Percentiles rank a stretch among this genome's conserved stretches.
Evolutionary conservation across 192 early-diverging fungal genomes (phyloP).

Genomic region (Podochytrium sp.): DNA sequence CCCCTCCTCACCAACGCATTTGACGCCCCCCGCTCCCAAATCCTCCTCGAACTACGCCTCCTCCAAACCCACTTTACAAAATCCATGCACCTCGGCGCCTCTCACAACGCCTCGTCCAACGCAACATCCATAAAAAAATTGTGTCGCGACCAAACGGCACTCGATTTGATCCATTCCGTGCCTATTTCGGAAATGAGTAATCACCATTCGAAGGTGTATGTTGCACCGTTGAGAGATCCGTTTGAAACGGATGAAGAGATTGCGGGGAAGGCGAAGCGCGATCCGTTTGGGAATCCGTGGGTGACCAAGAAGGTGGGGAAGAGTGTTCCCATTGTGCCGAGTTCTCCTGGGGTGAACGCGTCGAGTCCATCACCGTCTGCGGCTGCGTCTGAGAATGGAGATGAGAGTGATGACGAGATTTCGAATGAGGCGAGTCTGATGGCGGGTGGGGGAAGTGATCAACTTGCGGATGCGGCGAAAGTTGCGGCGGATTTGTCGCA

Average conservation of each 20-base stretch:
- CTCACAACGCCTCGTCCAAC: no score
- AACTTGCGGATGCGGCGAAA: conserved; percentile 1
- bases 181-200: conserved; percentile 77
- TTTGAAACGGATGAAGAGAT: conserved; percentile 67
- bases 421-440: conserved; percentile 6
- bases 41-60: conserved; percentile 50
- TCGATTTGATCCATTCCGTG: conserved; percentile 55
- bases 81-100: conserved; percentile 31
- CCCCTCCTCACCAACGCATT: no score
- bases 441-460: not conserved
- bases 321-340: no score
- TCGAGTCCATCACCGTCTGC: not conserved
- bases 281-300: conserved; percentile 80
- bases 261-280: conserved; percentile 51
- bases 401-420: conserved; percentile 2
- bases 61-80: conserved; percentile 23
- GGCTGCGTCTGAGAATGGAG: not conserved
- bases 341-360: no score
- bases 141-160: not conserved
- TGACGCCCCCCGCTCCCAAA: conserved; percentile 63
- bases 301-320: not conserved
- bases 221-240: conserved; percentile 66
- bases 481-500: conserved; percentile 1
- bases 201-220: conserved; percentile 63
- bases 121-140: no score